phyloP scores from a whole-genome alignment of 805 yeast genomes.

The Teunomyces funiuensis region DNA sequence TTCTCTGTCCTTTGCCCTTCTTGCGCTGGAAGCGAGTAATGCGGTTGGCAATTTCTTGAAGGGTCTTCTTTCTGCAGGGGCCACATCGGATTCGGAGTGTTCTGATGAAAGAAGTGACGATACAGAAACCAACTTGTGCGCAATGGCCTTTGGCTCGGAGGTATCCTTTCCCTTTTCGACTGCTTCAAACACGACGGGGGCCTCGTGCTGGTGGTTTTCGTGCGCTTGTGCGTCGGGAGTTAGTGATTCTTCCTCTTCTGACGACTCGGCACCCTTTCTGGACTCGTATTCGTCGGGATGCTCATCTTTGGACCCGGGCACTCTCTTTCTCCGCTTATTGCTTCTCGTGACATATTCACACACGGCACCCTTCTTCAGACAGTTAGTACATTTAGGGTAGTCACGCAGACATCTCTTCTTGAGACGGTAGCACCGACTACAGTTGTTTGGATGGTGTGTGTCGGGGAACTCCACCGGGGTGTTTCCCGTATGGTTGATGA shows the following conservation, averaged over 20 bases:
- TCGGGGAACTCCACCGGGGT: constrained; percentile 7
- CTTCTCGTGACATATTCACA: constrained; percentile 39
- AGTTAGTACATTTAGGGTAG: constrained; percentile 38
- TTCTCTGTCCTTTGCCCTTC: constrained; percentile 9
- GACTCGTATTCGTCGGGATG: background rate
- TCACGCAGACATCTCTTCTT: constrained; percentile 43
- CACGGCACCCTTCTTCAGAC: constrained; percentile 32
- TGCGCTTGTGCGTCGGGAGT: constrained; percentile 1
- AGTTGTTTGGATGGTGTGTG: constrained; percentile 37
- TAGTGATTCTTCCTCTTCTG: constrained; percentile 4
- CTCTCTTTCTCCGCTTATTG: constrained; percentile 24
- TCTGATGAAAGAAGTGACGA: constrained; percentile 22
- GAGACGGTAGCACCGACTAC: constrained; percentile 40
- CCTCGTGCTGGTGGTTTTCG: constrained; percentile 1
- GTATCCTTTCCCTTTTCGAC: constrained; percentile 1
- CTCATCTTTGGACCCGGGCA: background rate
- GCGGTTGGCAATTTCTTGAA: constrained; percentile 9
- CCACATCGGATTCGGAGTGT: constrained; percentile 3
- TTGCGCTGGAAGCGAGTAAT: constrained; percentile 7
- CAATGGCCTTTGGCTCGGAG: constrained; percentile 8
- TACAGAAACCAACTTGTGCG: constrained; percentile 22
- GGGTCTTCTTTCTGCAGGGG: constrained; percentile 2
- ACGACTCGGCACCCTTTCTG: background rate
- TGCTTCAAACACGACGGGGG: constrained; percentile 7
- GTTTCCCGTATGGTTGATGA: constrained; percentile 1